Conservation (phyloP, 2,329 filamentous ascomycete genomes). For the Ascochyta clinopodiicola region DNA sequence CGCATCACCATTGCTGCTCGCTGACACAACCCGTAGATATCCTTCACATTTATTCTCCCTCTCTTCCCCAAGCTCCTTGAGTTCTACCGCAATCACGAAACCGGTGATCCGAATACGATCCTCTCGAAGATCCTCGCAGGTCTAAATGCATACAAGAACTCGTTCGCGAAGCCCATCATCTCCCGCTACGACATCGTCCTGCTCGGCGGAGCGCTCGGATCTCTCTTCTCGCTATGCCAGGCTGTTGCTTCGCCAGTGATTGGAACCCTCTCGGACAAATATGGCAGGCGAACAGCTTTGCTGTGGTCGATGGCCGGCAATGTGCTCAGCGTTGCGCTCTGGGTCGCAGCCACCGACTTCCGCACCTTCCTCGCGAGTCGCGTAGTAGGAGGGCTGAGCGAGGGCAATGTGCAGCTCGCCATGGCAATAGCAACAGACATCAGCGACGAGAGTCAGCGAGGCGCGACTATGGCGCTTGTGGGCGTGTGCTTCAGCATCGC, state of each 20-base stretch:
- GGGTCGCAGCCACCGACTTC: conserved; percentile 93
- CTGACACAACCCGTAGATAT: conserved; percentile 68
- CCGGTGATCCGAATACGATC: conserved; percentile 64
- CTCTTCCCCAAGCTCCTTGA: conserved; percentile 94
- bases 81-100: conserved; percentile 90
- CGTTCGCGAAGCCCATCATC: conserved; percentile 91
- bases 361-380: conserved; percentile 94
- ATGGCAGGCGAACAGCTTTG: conserved; percentile 86
- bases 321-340: conserved; percentile 89
- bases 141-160: conserved; percentile 92
- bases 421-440: conserved; percentile 97
- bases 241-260: conserved; percentile 92
- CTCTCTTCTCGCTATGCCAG: conserved; percentile 90
- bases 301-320: conserved; percentile 93
- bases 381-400: conserved; percentile 88
- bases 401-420: conserved; percentile 95
- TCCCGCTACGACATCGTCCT: conserved; percentile 97
- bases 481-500: conserved; percentile 96
- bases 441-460: conserved; percentile 81
- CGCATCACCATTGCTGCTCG: conserved; percentile 18
- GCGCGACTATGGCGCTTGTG: conserved; percentile 93
- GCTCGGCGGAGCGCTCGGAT: conserved; percentile 90
- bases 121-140: conserved; percentile 81
- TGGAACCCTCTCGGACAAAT: conserved; percentile 82
- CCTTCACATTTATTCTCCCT: conserved; percentile 97